phyloP scores from a whole-genome alignment of 805 yeast genomes.

The Cyberlindnera xishuangbannaensis region DNA sequence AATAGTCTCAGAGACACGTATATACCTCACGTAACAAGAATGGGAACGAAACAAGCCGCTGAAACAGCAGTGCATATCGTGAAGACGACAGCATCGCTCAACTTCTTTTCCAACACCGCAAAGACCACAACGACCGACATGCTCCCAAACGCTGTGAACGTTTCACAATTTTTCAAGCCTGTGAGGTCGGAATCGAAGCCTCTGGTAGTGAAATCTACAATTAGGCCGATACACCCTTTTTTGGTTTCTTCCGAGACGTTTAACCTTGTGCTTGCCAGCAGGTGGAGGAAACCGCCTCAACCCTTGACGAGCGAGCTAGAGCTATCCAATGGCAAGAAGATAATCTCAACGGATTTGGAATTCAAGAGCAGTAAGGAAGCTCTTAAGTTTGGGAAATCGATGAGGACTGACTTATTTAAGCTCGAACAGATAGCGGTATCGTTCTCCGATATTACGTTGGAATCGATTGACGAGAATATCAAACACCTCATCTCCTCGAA shows the following conservation, averaged over 20 bases:
- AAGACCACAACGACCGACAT: constrained; percentile 8
- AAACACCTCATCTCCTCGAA: background rate
- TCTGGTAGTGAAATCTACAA: constrained; percentile 2
- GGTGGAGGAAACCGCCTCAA: constrained; percentile 1
- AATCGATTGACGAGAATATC: constrained; percentile 1
- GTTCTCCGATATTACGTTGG: background rate
- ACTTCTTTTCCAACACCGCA: constrained; percentile 13
- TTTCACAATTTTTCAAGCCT: constrained; percentile 3
- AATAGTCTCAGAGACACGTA: no score
- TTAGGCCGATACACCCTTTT: constrained; percentile 11
- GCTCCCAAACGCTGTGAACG: constrained; percentile 2
- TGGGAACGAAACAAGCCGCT: no score
- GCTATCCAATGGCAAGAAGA: constrained; percentile 2
- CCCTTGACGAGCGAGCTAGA: constrained; percentile 5
- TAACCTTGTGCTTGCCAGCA: constrained; percentile 2
- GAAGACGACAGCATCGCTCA: constrained; percentile 9
- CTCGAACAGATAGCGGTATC: constrained; percentile 4
- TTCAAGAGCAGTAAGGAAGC: constrained; percentile 7
- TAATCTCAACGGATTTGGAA: background rate
- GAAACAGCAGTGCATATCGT: constrained; percentile 6
- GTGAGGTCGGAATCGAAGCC: background rate
- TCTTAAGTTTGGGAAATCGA: constrained; percentile 1
- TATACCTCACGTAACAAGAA: no score
- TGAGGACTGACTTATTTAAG: constrained; percentile 2
- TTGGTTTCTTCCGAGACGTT: constrained; percentile 2